phyloP scores from a whole-genome alignment of 1,284 basidiomycete genomes.

The Cryptococcus deneoformans region DNA sequence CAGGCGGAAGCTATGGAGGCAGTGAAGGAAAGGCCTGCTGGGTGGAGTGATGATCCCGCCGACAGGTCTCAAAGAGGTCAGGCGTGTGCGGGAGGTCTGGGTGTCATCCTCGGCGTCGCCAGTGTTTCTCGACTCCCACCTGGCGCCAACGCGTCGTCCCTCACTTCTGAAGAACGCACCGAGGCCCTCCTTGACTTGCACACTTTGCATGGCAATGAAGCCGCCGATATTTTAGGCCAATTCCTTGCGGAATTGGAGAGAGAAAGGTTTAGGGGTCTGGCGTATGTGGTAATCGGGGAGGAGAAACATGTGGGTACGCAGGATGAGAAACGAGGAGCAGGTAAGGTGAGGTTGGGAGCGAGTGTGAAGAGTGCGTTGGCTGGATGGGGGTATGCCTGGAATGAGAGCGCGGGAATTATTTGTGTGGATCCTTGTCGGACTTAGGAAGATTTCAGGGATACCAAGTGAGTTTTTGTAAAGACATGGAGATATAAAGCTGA shows the following conservation, averaged over 20 bases:
- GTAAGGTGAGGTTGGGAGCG: conserved; percentile 53
- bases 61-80: conserved; percentile 75
- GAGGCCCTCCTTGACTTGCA: conserved; percentile 80
- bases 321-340: conserved; percentile 55
- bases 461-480: too few relatives aligned
- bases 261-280: conserved; percentile 73
- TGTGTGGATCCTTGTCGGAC: conserved; percentile 64
- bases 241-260: conserved; percentile 80
- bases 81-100: conserved; percentile 73
- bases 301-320: conserved; percentile 92
- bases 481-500: too few relatives aligned
- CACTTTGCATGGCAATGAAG: conserved; percentile 86
- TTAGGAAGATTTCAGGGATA: conserved; percentile 1
- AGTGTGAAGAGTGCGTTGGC: conserved; percentile 86
- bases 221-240: conserved; percentile 83
- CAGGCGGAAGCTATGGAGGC: conserved; percentile 70
- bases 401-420: conserved; percentile 82
- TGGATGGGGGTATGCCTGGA: conserved; percentile 93
- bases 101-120: conserved; percentile 78
- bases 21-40: conserved; percentile 63
- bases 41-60: conserved; percentile 78
- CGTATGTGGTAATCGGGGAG: conserved; percentile 87
- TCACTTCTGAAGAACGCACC: conserved; percentile 65
- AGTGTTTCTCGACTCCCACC: conserved; percentile 26
- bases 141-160: too few relatives aligned